Base-by-base conservation (phyloP, 768 basidiomycete species). In the Coprinopsis sp. region DNA sequence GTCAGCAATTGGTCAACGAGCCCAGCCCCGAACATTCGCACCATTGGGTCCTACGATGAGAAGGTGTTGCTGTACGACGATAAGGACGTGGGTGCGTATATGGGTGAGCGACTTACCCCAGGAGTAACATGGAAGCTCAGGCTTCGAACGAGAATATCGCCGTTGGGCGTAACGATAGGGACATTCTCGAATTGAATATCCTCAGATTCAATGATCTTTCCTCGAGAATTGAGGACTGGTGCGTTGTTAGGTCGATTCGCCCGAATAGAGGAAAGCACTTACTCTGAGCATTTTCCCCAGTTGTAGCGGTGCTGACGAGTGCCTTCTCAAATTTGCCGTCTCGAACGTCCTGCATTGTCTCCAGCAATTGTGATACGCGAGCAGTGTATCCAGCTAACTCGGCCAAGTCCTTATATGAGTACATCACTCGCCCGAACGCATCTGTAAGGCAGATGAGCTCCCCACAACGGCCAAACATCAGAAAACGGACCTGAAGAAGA, bases 381-480 rank as follows among this genome's bases (percentile, higher is more conserved):
- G 91, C 80, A 2, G 95, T 97, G 62, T 96, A 97, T 10, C 95
- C 95, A 3, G 95, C 92, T 27, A 99, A 79, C 61, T 99, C 95
- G 4, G 91, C 82, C 3, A 99, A 73, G 61, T 98, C 94, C 65
- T 96, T 97, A 71, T 96, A 97, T 3, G 91, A 92, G 63, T 94
- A 95, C 91, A 98, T 92, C 23, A 96, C 82, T 16, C 94, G 80
- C 25, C 93, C 93, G 55, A 97, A 88, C 1, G 95, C 95, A 68
- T 98, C 95, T 81, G 16, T 48, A 27, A n/a, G 21, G 27, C 29
- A 6, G 14, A 37, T 49, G 27, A 44, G 34, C 37, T 14, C 25
- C 11, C 44, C 48, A 31, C 46, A 37, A 12, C 3, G 27, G 7
- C 53, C 6, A 25, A 41, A 18, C 21, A 44, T 7, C 25, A 19